A percentile compares a stretch with the other conserved stretches of the same genome.
These are phyloP conservation scores for Pythium sukuiense DNA, from an alignment of 352 stramenopile species.

Conservation along the genomic window DNA sequence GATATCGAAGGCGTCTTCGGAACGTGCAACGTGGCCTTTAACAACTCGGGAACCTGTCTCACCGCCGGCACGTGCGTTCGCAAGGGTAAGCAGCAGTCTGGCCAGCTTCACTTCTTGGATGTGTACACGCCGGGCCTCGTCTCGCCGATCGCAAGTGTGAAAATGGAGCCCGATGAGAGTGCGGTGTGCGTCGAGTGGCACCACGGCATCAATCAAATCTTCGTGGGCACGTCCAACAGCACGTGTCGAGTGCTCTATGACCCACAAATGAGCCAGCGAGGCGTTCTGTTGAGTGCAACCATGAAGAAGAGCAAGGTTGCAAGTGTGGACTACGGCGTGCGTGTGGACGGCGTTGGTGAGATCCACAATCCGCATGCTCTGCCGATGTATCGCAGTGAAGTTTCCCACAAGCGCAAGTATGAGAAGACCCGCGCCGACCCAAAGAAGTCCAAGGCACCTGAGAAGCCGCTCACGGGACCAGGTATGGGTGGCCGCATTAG, in stretches of 20 bases:
- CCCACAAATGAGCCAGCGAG: constrained; percentile 67
- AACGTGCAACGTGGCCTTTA: constrained; percentile 82
- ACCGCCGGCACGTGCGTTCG: constrained; percentile 71
- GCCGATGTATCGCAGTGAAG: constrained; percentile 81
- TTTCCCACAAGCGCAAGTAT: constrained; percentile 69
- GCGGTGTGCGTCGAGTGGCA: constrained; percentile 86
- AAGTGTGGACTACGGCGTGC: constrained; percentile 52
- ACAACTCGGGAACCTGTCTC: constrained; percentile 65
- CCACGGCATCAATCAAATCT: constrained; percentile 78
- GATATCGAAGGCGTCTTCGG: constrained; percentile 70
- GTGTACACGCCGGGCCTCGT: constrained; percentile 58
- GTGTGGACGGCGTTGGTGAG: constrained; percentile 67
- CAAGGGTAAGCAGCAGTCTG: constrained; percentile 50
- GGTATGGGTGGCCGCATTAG: constrained; percentile 80
- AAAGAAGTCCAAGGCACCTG: constrained; percentile 70
- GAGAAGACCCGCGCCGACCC: constrained; percentile 66
- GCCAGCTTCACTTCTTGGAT: constrained; percentile 74
- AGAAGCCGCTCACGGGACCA: constrained; percentile 72
- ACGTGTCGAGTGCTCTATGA: constrained; percentile 74
- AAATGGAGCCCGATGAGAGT: constrained; percentile 82
- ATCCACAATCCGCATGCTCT: constrained; percentile 79
- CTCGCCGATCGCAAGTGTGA: constrained; percentile 52
- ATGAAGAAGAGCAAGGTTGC: constrained; percentile 70
- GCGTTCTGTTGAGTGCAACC: constrained; percentile 76
- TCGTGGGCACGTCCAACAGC: constrained; percentile 68